A percentile compares a stretch with the other conserved stretches of the same genome.
Evolutionary conservation across 2,329 filamentous ascomycete genomes (phyloP).

Genomic region (Fusarium miscanthi): DNA sequence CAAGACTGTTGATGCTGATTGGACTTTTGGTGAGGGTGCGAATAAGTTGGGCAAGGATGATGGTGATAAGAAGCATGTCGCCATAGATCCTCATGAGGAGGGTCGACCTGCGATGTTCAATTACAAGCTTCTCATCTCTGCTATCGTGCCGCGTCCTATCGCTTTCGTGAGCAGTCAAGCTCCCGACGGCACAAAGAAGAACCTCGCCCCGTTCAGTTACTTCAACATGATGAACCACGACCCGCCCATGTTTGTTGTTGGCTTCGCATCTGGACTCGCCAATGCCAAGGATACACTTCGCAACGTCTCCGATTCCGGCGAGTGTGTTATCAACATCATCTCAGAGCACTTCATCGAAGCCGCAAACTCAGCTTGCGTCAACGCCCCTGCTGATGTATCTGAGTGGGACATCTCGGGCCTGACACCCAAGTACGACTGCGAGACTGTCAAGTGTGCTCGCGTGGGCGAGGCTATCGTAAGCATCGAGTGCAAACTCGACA

Average conservation of each 20-base stretch:
- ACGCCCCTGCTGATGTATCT: constrained; percentile 78
- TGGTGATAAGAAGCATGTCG: constrained; percentile 67
- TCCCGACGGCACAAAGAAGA: constrained; percentile 70
- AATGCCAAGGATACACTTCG: constrained; percentile 81
- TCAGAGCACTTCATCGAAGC: constrained; percentile 87
- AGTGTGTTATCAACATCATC: constrained; percentile 91
- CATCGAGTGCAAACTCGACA: constrained; percentile 83
- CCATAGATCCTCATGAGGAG: constrained; percentile 83
- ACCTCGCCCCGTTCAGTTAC: constrained; percentile 90
- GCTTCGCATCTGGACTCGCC: constrained; percentile 58
- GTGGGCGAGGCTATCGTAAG: constrained; percentile 86
- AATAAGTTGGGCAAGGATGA: constrained; percentile 59
- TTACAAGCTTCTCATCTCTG: constrained; percentile 92
- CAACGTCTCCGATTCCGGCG: constrained; percentile 76
- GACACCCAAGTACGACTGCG: constrained; percentile 72
- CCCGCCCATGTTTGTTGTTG: constrained; percentile 81
- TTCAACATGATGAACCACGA: constrained; percentile 87
- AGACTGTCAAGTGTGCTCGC: constrained; percentile 74
- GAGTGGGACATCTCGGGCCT: constrained; percentile 86
- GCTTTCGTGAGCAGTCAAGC: constrained; percentile 68
- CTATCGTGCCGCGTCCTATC: constrained; percentile 85
- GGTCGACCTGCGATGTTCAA: constrained; percentile 77
- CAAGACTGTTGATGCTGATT: constrained; percentile 72
- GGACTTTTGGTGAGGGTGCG: constrained; percentile 73
- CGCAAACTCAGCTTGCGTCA: constrained; percentile 82